Percentiles rank a stretch among this genome's conserved stretches.
Conservation (phyloP, 169 alveolate species). For the Cryptosporidium sp. region DNA sequence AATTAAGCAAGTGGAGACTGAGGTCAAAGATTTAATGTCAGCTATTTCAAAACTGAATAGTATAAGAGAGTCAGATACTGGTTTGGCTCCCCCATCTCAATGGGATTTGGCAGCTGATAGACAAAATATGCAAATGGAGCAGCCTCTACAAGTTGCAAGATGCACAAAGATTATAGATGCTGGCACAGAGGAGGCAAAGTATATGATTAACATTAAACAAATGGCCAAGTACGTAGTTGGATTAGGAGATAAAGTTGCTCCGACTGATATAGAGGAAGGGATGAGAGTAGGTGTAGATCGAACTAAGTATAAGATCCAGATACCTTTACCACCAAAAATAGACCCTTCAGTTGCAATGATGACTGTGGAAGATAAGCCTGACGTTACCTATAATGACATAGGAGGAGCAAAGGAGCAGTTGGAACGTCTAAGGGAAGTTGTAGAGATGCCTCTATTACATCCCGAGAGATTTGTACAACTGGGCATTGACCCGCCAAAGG, state of each 20-base stretch:
- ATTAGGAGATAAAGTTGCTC: conserved; percentile 98
- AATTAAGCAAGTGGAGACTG: conserved; percentile 80
- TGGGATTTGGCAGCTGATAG: conserved; percentile 98
- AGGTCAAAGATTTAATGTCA: conserved; percentile 82
- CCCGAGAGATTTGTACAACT: conserved; percentile 97
- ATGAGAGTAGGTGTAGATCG: conserved; percentile 99
- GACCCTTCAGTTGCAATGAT: conserved; percentile 99
- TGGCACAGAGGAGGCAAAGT: conserved; percentile 97
- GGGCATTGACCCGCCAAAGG: conserved; percentile 99
- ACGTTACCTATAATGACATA: conserved; percentile 99
- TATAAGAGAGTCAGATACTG: conserved; percentile 99
- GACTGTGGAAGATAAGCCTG: conserved; percentile 99
- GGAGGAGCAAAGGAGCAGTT: conserved; percentile 99
- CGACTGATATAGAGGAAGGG: conserved; percentile 99
- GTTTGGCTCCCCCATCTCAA: conserved; percentile 96
- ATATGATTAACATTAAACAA: conserved; percentile 94
- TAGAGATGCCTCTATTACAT: conserved; percentile 98
- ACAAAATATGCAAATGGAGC: conserved; percentile 94
- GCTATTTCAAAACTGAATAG: conserved; percentile 81
- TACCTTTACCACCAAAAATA: conserved; percentile 99
- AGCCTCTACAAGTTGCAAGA: conserved; percentile 97
- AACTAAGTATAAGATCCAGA: conserved; percentile 94
- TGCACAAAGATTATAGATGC: conserved; percentile 97
- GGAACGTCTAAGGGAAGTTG: conserved; percentile 96
- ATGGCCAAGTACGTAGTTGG: conserved; percentile 99